Conservation (phyloP, 202 grass and related monocot genomes). For the Dendrocalamus latiflorus region DNA sequence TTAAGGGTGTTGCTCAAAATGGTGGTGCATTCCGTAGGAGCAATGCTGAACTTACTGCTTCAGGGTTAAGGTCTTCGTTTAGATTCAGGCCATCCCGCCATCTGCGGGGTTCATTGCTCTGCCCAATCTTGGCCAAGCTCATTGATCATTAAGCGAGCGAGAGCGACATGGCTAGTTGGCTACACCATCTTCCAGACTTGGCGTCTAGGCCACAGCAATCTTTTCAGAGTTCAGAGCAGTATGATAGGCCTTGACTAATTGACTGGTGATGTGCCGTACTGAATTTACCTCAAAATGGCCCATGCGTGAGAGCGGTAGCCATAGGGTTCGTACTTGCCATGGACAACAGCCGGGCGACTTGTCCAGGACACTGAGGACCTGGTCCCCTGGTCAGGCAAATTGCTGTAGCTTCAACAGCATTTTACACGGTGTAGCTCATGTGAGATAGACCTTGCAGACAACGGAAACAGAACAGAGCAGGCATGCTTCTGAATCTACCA, state of each 20-base stretch:
- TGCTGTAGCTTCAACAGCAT: neutral
- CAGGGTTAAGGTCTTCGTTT: neutral
- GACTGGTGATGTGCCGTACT: neutral
- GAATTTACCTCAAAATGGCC: neutral
- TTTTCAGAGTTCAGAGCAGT: neutral
- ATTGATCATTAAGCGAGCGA: neutral
- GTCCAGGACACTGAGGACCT: neutral
- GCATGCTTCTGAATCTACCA: neutral
- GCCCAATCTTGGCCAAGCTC: neutral
- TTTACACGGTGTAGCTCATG: neutral
- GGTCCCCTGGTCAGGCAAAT: neutral
- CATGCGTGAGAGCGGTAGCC: neutral
- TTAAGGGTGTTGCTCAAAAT: neutral
- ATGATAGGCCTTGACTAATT: neutral
- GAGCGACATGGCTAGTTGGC: neutral
- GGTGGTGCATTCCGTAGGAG: neutral
- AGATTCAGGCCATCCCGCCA: neutral
- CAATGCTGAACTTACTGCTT: neutral
- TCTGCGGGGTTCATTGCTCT: neutral
- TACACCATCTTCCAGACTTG: neutral
- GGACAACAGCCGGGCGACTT: neutral
- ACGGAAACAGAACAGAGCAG: too few relatives aligned
- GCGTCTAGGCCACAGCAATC: neutral
- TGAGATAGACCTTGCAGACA: neutral
- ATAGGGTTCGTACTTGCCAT: neutral